These are phyloP conservation scores for Aspergillus pseudoglaucus DNA, from an alignment of 2,329 filamentous ascomycete species.

Conservation along the genomic window DNA sequence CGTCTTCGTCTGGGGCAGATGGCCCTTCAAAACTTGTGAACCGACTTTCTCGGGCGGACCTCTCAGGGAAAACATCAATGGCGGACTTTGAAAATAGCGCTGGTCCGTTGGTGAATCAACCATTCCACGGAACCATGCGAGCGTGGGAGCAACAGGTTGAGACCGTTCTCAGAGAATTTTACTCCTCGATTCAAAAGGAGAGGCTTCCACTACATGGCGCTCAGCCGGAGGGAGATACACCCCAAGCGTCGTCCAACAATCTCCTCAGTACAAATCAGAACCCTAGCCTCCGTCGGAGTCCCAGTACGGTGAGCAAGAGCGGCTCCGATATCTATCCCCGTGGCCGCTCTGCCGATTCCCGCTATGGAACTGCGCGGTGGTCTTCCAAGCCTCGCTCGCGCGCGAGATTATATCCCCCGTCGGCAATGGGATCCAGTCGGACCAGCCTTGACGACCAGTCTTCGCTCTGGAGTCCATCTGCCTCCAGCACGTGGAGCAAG, in stretches of 20 bases:
- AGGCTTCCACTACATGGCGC: constrained; percentile 80
- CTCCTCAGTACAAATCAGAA: constrained; percentile 62
- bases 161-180: constrained; percentile 84
- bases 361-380: constrained; percentile 64
- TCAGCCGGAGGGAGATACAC: constrained; percentile 39
- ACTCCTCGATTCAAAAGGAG: constrained; percentile 78
- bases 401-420: constrained; percentile 66
- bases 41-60: constrained; percentile 19
- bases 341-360: constrained; percentile 62
- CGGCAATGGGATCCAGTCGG: constrained; percentile 79
- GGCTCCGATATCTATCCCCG: constrained; percentile 71
- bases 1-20: constrained; percentile 5
- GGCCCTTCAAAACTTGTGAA: constrained; percentile 19
- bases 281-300: constrained; percentile 68
- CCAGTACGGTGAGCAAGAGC: constrained; percentile 86
- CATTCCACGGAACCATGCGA: constrained; percentile 67
- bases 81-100: constrained; percentile 23
- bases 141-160: constrained; percentile 89
- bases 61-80: constrained; percentile 18
- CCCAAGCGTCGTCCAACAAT: constrained; percentile 44
- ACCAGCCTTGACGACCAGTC: constrained; percentile 90
- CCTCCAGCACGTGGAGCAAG: constrained; percentile 92
- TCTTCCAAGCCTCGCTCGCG: constrained; percentile 79
- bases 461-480: constrained; percentile 85
- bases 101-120: constrained; percentile 69